A percentile compares a stretch with the other conserved stretches of the same genome.
Conservation (phyloP, 805 yeast genomes). For the Grigorovia transvaalensis region DNA sequence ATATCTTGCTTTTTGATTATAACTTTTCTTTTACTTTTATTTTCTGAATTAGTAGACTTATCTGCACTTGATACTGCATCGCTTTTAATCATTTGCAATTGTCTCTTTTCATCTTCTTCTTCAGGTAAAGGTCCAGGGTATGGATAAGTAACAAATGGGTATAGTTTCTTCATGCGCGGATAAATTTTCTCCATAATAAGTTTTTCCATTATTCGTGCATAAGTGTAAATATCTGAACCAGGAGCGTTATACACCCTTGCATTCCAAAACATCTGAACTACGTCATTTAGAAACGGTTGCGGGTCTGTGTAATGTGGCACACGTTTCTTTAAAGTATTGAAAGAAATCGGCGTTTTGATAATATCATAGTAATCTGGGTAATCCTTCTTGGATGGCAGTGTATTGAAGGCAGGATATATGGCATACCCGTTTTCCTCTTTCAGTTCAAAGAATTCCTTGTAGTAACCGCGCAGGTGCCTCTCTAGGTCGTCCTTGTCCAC, state of each 20-base stretch:
- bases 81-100: conserved; percentile 2
- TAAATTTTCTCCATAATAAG: conserved; percentile 30
- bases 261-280: conserved; percentile 82
- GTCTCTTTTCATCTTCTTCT: conserved; percentile 17
- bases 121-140: conserved; percentile 63
- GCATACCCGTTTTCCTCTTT: conserved; percentile 22
- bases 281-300: conserved; percentile 63
- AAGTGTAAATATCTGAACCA: conserved; percentile 53
- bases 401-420: conserved; percentile 23
- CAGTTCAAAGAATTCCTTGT: conserved; percentile 8
- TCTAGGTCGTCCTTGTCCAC: conserved; percentile 5
- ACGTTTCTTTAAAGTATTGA: conserved; percentile 57
- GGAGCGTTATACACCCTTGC: conserved; percentile 75
- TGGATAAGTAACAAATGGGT: conserved; percentile 31
- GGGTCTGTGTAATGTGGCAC: conserved; percentile 50
- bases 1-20: background rate
- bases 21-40: background rate
- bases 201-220: conserved; percentile 45
- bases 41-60: background rate
- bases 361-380: conserved; percentile 69
- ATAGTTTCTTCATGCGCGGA: conserved; percentile 25
- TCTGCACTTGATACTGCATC: conserved; percentile 1
- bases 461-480: conserved; percentile 4
- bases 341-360: conserved; percentile 68
- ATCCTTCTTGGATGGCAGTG: conserved; percentile 56